Percentiles rank a stretch among this genome's conserved stretches.
Conservation (phyloP, 176 grass and related monocot species). For the Juncus effusus region DNA sequence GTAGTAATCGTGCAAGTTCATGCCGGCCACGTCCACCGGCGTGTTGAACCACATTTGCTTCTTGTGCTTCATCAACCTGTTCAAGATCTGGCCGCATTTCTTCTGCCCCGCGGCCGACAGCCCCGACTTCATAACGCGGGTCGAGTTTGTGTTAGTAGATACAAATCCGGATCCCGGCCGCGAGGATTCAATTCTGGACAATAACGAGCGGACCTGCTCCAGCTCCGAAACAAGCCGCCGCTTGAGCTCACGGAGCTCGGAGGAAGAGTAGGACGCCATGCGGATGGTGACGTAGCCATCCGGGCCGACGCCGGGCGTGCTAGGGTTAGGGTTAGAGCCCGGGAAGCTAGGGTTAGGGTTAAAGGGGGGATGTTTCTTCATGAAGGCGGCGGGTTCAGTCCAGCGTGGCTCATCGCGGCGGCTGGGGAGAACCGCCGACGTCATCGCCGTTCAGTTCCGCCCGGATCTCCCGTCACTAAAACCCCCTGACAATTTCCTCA, state of each 20-base stretch:
- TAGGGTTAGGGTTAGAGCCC: not conserved
- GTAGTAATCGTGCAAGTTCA: conserved; percentile 77
- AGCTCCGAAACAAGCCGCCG: conserved; percentile 63
- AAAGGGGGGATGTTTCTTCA: conserved; percentile 33
- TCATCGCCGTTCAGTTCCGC: conserved; percentile 36
- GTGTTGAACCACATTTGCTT: conserved; percentile 83
- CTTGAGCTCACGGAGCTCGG: conserved; percentile 48
- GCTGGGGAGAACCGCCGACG: conserved; percentile 66
- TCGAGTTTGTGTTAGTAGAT: not conserved
- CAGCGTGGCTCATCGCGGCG: conserved; percentile 47
- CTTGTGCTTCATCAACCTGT: conserved; percentile 78
- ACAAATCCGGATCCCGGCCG: conserved; percentile 25
- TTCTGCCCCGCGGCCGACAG: conserved; percentile 49
- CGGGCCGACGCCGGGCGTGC: conserved; percentile 21
- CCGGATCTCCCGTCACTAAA: conserved; percentile 20
- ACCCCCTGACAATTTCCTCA: not conserved
- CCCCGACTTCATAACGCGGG: conserved; percentile 13
- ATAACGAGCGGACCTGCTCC: conserved; percentile 60
- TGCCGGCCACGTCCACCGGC: conserved; percentile 57
- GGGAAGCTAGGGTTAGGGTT: conserved; percentile 46
- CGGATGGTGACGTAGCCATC: conserved; percentile 31
- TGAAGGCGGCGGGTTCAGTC: conserved; percentile 36
- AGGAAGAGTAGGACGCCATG: conserved; percentile 25
- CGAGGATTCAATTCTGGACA: conserved; percentile 62
- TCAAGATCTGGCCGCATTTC: conserved; percentile 63